Evolutionary conservation across 2,329 filamentous ascomycete genomes (phyloP), one percentile per base, ranked within the genome.

Genomic region (Penicillium crustosum): DNA sequence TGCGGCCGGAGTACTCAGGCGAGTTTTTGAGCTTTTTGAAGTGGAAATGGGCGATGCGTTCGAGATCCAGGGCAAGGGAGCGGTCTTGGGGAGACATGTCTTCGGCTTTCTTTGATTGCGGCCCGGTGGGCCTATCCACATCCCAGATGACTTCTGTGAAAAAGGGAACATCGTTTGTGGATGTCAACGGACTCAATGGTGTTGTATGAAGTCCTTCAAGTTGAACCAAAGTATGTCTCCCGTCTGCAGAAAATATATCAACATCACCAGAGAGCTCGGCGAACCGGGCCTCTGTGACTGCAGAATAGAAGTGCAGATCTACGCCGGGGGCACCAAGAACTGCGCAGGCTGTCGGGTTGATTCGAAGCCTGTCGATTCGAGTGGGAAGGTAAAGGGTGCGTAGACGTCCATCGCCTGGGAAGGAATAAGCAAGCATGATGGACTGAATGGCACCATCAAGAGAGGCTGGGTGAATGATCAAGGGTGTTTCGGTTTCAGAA

Each of bases 251-350:
- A 25, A 60, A 64, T 2, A 70, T 55, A 10, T 69, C 63, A 42
- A 69, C 62, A 55, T 69, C 66, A 13, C 66, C 67, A n/a, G 65
- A 62, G 2, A 70, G 56, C 25, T 64, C 62, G 2, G 57, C 53
- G 12, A 63, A 64, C 5, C 42, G 49, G 15, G 52, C 36, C 12
- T 59, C 53, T 7, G 53, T 55, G 8, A 68, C 64, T 2, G 58
- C 53, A 6, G 67, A 61, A 36, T 58, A 53, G 12, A 69, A 69
- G 7, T 43, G 55, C 35, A 69, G 45, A 3, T 53, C 7, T 36
- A 50, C 36, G 1, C 60, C 66, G 2, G 55, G 57, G 1, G 51
- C 51, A 10, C 55, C 60, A 12, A 55, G 23, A 15, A 29, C 17
- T 23, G 35, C 29, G n/a, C 58, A 64, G 1, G 27, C 27, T 3